Evolutionary conservation across 2,329 filamentous ascomycete species (phyloP), one percentile per base, ranked within the genome.

Genomic region (Neoarthrinium moseri): DNA sequence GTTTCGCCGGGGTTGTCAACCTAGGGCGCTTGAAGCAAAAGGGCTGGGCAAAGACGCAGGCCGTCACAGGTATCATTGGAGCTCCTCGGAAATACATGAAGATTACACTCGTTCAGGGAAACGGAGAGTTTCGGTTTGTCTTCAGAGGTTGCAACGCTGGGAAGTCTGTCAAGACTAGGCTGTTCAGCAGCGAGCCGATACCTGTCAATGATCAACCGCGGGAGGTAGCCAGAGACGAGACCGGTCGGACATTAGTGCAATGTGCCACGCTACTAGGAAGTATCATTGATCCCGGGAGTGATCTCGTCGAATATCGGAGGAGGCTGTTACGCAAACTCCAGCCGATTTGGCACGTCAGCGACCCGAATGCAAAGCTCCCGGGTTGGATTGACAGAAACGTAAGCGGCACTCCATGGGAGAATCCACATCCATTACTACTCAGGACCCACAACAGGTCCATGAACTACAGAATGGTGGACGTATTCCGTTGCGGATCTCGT

Each of bases 1-100:
- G 50, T 46, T 61, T 60, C 41, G 53, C 57, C 24, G 57, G 55
- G 3, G 56, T 60, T 3, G 51, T 58, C 33, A 52, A 51, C 4
- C 36, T 60, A 3, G 57, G 59, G 27, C 33, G 45, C 8, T 23
- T 62, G 22, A 51, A 53, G 37, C 43, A 24, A 43, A 54, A 44
- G 30, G 18, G 33, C 33, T 21, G 7, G 13, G 10, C 18, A n/a
- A 18, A 36, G 15, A 36, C 50, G 6, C 12, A 33, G 20, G 52
- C 55, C 0, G 43, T 48, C 7, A 58, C 55, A 3, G 54, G 56
- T 17, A 30, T 62, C 8, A 39, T 50, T 10, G 54, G 58, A 4
- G 32, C 23, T 2, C 58, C 57, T 3, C 47, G 48, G 13, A 53
- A 54, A 27, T 58, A 59, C 42, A 61, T 61, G 56, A 54, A 39